A percentile compares a stretch with the other conserved stretches of the same genome.
Conservation (phyloP, 2,329 filamentous ascomycete species). For the Pseudogymnoascus sp. region DNA sequence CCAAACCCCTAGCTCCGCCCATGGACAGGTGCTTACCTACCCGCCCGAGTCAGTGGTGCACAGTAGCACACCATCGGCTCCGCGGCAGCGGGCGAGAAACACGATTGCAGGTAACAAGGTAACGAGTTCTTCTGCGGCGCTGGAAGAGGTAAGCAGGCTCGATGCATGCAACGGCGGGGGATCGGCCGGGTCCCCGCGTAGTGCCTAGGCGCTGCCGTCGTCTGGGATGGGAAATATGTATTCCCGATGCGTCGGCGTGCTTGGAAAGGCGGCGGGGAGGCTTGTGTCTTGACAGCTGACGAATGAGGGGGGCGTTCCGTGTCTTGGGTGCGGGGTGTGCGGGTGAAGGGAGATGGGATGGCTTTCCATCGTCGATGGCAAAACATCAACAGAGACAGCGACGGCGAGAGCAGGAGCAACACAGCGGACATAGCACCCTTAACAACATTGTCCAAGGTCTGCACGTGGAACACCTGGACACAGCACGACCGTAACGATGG, state of each 20-base stretch:
- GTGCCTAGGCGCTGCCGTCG: not conserved
- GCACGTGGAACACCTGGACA: not conserved
- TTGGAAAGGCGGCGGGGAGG: not conserved
- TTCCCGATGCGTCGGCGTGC: constrained; percentile 1
- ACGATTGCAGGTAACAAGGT: not conserved
- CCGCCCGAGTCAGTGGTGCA: not conserved
- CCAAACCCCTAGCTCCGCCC: constrained; percentile 1
- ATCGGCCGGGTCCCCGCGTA: not conserved
- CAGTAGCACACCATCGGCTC: not conserved
- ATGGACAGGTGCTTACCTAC: not conserved
- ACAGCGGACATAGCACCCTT: not conserved
- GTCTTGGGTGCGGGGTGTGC: not conserved
- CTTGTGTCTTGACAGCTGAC: not conserved
- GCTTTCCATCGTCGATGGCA: not conserved
- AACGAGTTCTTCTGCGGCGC: not conserved
- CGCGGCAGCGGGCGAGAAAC: not conserved
- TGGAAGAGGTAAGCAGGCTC: not conserved
- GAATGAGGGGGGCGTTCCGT: not conserved
- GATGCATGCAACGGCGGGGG: not conserved
- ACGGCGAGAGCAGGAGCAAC: not conserved
- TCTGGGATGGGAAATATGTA: not conserved
- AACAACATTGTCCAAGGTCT: not conserved
- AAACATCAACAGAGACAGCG: not conserved
- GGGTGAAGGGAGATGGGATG: not conserved
- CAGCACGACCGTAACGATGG: not conserved